These are phyloP conservation scores for Pinus albicaulis DNA, from an alignment of 75 land plant species.

Conservation along the genomic window DNA sequence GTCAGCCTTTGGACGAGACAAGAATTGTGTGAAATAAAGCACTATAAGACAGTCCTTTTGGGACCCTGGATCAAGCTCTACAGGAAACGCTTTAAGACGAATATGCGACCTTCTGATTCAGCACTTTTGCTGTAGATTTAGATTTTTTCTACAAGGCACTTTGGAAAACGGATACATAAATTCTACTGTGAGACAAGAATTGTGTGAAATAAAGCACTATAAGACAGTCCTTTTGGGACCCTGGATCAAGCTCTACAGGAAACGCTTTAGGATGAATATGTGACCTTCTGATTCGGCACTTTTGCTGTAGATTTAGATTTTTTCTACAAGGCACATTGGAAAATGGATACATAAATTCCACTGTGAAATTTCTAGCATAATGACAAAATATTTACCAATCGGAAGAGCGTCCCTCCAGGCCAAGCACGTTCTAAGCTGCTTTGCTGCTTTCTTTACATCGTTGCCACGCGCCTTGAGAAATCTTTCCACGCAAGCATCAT, in stretches of 20 bases:
- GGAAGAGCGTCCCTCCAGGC: slow-evolving; percentile 79
- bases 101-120: background rate
- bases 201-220: background rate
- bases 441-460: slow-evolving; percentile 85
- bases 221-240: too few relatives aligned
- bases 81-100: background rate
- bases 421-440: slow-evolving; percentile 72
- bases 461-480: slow-evolving; percentile 80
- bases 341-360: background rate
- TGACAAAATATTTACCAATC: slow-evolving; percentile 44
- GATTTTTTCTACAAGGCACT: background rate
- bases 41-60: too few relatives aligned
- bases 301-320: background rate
- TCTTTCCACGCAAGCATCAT: slow-evolving; percentile 61
- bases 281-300: slow-evolving; percentile 5
- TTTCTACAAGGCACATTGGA: background rate
- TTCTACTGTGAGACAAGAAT: background rate
- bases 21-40: background rate
- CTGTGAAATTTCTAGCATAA: background rate
- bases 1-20: background rate
- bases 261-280: background rate
- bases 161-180: background rate
- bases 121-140: slow-evolving; percentile 1
- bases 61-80: slow-evolving; percentile 4
- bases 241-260: slow-evolving; percentile 6